phyloP scores from a whole-genome alignment of 306 rosid species.

The Cercis canadensis region DNA sequence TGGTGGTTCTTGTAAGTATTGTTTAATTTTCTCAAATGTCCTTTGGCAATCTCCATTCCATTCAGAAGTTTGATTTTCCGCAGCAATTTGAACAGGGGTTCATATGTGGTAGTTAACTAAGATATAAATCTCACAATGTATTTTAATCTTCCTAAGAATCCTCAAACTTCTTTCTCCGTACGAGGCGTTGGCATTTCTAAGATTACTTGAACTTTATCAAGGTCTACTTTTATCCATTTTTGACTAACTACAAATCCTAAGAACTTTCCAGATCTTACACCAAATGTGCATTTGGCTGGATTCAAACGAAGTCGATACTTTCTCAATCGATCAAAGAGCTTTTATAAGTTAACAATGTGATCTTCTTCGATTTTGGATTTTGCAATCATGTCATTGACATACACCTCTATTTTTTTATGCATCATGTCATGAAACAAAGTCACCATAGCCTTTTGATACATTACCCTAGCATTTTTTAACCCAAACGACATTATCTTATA shows the following conservation, averaged over 20 bases:
- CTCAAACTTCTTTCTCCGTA: neutral
- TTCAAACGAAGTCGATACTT: neutral
- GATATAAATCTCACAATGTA: neutral
- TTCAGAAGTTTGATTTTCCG: neutral
- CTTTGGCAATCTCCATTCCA: neutral
- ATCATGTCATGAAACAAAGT: neutral
- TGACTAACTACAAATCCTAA: neutral
- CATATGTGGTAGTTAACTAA: neutral
- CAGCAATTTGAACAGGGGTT: neutral
- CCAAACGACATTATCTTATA: neutral
- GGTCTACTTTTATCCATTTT: neutral
- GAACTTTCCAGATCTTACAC: neutral
- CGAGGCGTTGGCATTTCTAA: neutral
- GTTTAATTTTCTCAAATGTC: neutral
- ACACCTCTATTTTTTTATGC: neutral
- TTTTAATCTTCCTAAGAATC: no score
- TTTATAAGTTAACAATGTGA: neutral
- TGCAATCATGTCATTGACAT: neutral
- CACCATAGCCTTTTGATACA: neutral
- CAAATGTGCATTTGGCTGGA: neutral
- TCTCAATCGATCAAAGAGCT: neutral
- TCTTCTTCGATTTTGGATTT: no score
- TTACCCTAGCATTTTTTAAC: neutral
- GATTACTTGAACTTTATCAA: neutral
- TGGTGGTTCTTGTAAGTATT: neutral